These are phyloP conservation scores for Starmerella potacharoeniae DNA, from an alignment of 805 yeast species.

Conservation along the genomic window DNA sequence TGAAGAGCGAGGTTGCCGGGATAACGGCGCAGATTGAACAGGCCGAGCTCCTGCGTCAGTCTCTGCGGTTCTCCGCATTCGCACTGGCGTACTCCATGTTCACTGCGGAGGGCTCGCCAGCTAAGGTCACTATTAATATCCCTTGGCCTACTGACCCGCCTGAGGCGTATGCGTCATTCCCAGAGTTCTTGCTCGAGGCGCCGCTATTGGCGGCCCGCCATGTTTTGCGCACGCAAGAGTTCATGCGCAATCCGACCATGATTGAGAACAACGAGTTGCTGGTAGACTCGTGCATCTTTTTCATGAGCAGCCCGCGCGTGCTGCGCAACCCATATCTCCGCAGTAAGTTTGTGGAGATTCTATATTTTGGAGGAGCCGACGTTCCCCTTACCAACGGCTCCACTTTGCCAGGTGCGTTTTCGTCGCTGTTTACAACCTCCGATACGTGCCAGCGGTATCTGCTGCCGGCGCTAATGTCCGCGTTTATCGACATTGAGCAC, in stretches of 20 bases:
- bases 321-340: conserved; percentile 91
- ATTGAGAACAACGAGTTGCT: conserved; percentile 30
- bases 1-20: conserved; percentile 31
- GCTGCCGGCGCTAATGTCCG: conserved; percentile 72
- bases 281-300: conserved; percentile 60
- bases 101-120: conserved; percentile 6
- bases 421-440: conserved; percentile 52
- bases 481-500: conserved; percentile 88
- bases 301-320: conserved; percentile 53
- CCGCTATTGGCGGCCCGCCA: conserved; percentile 54
- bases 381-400: conserved; percentile 33
- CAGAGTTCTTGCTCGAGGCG: conserved; percentile 80
- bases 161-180: conserved; percentile 71
- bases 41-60: conserved; percentile 46
- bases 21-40: conserved; percentile 52
- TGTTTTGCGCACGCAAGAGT: conserved; percentile 31
- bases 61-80: conserved; percentile 70
- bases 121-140: conserved; percentile 24
- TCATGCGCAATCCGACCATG: conserved; percentile 10
- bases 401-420: conserved; percentile 51
- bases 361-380: conserved; percentile 56
- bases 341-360: conserved; percentile 65
- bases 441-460: conserved; percentile 52
- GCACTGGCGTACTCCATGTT: conserved; percentile 59
- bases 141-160: conserved; percentile 36